Conservation (phyloP, 176 grass and related monocot species). For the Musa acuminata region DNA sequence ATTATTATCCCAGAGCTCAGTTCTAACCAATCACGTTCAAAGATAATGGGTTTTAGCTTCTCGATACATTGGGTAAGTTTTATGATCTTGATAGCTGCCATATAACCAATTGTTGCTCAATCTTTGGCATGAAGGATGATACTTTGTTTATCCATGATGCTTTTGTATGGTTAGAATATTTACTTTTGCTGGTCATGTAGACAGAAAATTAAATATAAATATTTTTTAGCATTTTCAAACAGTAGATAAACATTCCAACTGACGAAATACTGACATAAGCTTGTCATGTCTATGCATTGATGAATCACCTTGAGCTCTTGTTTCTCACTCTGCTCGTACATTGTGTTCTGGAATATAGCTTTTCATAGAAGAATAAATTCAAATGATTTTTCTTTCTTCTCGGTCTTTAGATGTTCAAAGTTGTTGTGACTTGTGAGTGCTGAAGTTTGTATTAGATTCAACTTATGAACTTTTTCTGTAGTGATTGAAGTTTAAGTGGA, state of each 20-base stretch:
- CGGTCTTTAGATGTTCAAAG: too few relatives aligned
- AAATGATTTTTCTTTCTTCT: too few relatives aligned
- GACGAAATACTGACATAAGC: too few relatives aligned
- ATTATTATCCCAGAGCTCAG: slow-evolving; percentile 95
- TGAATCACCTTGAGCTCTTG: neutral
- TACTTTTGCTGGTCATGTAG: neutral
- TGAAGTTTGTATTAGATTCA: too few relatives aligned
- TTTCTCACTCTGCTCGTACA: neutral
- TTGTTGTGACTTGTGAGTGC: too few relatives aligned
- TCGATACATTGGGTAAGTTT: slow-evolving; percentile 78
- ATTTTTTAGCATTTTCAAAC: neutral
- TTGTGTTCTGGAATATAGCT: neutral
- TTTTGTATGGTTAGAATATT: too few relatives aligned
- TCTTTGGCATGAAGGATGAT: neutral
- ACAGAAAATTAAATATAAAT: neutral
- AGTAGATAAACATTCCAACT: too few relatives aligned
- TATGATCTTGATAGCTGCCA: neutral
- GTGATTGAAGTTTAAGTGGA: too few relatives aligned
- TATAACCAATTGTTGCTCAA: neutral
- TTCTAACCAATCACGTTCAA: slow-evolving; percentile 60
- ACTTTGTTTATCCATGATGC: neutral
- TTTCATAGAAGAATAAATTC: too few relatives aligned
- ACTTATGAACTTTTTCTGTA: too few relatives aligned
- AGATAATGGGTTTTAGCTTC: slow-evolving; percentile 96
- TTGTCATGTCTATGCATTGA: too few relatives aligned